These are phyloP conservation scores for Fusarium sterilihyphosum DNA, from an alignment of 2,329 filamentous ascomycete genomes.

Conservation along the genomic window DNA sequence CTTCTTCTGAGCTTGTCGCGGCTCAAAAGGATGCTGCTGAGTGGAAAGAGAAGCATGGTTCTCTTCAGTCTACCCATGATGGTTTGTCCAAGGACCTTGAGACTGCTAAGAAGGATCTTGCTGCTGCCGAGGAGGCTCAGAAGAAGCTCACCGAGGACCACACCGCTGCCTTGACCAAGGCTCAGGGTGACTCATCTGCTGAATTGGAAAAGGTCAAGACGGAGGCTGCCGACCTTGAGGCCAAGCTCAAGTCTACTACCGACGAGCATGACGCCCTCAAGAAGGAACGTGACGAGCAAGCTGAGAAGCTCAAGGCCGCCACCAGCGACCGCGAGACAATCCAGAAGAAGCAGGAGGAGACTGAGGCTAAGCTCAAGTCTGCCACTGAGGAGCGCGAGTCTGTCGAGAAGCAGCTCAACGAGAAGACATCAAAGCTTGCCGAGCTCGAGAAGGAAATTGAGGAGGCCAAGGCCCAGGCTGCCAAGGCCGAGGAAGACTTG, in stretches of 20 bases:
- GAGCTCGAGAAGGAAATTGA: constrained; percentile 47
- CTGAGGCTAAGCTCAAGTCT: constrained; percentile 40
- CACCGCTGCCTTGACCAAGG: constrained; percentile 31
- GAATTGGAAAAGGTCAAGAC: constrained; percentile 35
- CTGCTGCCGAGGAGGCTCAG: constrained; percentile 38
- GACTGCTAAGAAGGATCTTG: constrained; percentile 45
- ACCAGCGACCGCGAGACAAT: constrained; percentile 26
- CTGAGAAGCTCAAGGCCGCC: constrained; percentile 34
- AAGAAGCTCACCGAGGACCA: constrained; percentile 42
- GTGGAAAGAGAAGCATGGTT: constrained; percentile 42
- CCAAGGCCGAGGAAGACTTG: constrained; percentile 51
- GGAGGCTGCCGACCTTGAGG: constrained; percentile 36
- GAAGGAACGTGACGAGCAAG: constrained; percentile 35
- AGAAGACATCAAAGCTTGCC: constrained; percentile 45
- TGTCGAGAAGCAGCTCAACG: constrained; percentile 45
- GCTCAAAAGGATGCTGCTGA: constrained; percentile 45
- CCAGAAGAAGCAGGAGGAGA: constrained; percentile 36
- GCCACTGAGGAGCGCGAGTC: constrained; percentile 42
- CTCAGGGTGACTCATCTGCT: constrained; percentile 38
- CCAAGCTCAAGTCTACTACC: constrained; percentile 40
- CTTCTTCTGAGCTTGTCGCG: constrained; percentile 46
- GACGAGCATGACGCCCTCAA: constrained; percentile 36
- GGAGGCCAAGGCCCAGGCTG: constrained; percentile 50
- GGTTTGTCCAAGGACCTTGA: constrained; percentile 43
- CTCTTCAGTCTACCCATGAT: constrained; percentile 39